These are phyloP conservation scores for Xylariaceae sp. DNA, from an alignment of 2,329 filamentous ascomycete species.

Conservation along the genomic window DNA sequence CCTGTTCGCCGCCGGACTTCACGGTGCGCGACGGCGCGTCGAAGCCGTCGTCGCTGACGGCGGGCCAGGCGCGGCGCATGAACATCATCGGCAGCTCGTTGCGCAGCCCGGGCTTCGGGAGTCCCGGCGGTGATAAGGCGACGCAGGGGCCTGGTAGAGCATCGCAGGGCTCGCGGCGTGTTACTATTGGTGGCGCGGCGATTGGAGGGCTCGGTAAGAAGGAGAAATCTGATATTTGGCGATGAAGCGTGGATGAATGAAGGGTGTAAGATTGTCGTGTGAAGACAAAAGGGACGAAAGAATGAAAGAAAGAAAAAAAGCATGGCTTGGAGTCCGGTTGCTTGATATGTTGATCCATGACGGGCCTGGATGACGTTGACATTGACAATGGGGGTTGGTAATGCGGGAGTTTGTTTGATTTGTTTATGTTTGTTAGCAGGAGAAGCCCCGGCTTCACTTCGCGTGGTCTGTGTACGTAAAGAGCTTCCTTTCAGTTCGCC, in stretches of 20 bases:
- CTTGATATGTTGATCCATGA: not conserved
- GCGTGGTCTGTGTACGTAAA: not conserved
- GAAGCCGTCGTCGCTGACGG: conserved; percentile 38
- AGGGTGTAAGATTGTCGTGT: too few species aligned
- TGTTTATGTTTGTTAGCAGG: too few species aligned
- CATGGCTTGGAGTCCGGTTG: conserved; percentile 16
- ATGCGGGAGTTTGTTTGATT: too few species aligned
- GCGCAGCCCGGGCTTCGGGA: conserved; percentile 18
- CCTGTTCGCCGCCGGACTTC: conserved; percentile 45
- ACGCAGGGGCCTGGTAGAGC: conserved; percentile 17
- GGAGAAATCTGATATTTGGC: conserved; percentile 22
- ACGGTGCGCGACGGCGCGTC: conserved; percentile 32
- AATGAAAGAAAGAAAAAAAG: not conserved
- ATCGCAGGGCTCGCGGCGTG: conserved; percentile 35
- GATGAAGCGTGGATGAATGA: conserved; percentile 7
- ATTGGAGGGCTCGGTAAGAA: conserved; percentile 22
- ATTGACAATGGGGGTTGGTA: too few species aligned
- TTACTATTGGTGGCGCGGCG: conserved; percentile 39
- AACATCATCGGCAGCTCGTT: conserved; percentile 38
- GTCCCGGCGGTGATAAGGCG: conserved; percentile 24
- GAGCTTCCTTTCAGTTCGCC: not conserved
- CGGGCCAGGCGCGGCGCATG: conserved; percentile 54
- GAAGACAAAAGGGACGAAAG: too few species aligned
- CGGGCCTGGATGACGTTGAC: not conserved
- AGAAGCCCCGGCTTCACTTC: not conserved